Percentiles rank a stretch among this genome's conserved stretches.
Evolutionary conservation across 2,329 filamentous ascomycete species (phyloP).

Genomic region (Paraconiothyrium sp.): DNA sequence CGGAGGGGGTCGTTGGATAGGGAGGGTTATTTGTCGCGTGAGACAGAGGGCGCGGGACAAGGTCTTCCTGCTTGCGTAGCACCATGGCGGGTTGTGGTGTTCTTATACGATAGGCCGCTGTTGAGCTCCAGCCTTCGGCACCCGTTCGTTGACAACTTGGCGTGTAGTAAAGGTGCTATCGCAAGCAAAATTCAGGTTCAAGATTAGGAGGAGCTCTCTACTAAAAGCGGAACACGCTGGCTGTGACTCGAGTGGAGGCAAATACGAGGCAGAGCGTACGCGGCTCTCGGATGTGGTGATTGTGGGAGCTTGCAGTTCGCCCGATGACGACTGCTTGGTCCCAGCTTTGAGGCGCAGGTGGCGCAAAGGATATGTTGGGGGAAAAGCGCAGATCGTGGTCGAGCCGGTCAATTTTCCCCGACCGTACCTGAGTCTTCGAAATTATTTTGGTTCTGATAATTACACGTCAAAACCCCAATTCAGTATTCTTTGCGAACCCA

Average conservation of each 20-base stretch:
- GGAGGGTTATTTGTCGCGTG: slow-evolving; percentile 53
- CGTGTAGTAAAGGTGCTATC: slow-evolving; percentile 7
- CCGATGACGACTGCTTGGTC: slow-evolving; percentile 22
- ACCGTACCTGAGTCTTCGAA: background rate
- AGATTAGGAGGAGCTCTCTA: slow-evolving; percentile 16
- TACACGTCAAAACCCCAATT: background rate
- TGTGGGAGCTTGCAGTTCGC: background rate
- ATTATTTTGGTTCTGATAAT: background rate
- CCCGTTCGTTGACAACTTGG: slow-evolving; percentile 1
- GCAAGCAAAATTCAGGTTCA: background rate
- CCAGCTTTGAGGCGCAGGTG: slow-evolving; percentile 11
- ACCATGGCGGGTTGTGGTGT: slow-evolving; percentile 49
- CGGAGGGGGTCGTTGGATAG: slow-evolving; percentile 55
- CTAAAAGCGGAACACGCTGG: background rate
- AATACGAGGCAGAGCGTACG: slow-evolving; percentile 9
- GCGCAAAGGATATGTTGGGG: slow-evolving; percentile 4
- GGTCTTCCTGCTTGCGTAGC: slow-evolving; percentile 53
- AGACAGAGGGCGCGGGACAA: slow-evolving; percentile 53
- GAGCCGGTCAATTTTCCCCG: background rate
- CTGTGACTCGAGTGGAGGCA: background rate
- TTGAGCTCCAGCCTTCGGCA: slow-evolving; percentile 19
- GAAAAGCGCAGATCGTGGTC: slow-evolving; percentile 6
- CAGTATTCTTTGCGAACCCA: background rate
- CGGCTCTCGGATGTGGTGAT: slow-evolving; percentile 9
- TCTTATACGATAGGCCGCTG: slow-evolving; percentile 12